A percentile compares a stretch with the other conserved stretches of the same genome.
Evolutionary conservation across 1,284 basidiomycete species (phyloP).

Genomic region (Tausonia pullulans): DNA sequence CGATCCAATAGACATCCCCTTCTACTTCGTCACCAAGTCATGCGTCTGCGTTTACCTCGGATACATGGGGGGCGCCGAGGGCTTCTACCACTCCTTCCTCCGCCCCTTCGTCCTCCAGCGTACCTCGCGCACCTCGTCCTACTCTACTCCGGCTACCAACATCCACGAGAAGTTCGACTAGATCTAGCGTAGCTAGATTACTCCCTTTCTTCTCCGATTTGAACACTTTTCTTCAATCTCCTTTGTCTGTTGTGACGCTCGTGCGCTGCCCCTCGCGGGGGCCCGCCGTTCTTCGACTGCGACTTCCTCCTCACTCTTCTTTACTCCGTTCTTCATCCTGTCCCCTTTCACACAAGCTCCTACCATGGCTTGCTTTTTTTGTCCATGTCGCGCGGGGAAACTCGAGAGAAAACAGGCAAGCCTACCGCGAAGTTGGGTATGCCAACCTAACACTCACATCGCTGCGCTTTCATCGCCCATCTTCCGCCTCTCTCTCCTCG

Average conservation of each 20-base stretch:
- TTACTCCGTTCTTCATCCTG: too few species aligned
- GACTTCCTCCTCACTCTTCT: too few species aligned
- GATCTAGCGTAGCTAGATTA: background rate
- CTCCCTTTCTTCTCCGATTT: background rate
- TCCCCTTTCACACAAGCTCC: too few species aligned
- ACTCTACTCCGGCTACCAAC: background rate
- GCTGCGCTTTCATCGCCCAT: too few species aligned
- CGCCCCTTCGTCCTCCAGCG: constrained; percentile 43
- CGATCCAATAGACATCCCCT: constrained; percentile 16
- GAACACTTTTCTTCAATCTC: constrained; percentile 7
- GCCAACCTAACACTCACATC: too few species aligned
- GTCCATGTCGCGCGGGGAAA: too few species aligned
- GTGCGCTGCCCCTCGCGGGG: too few species aligned
- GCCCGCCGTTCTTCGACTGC: too few species aligned
- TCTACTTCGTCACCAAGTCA: constrained; percentile 89
- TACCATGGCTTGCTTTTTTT: too few species aligned
- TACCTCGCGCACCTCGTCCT: background rate
- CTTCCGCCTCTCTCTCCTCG: too few species aligned
- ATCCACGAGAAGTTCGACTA: constrained; percentile 11
- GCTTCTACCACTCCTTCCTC: constrained; percentile 51
- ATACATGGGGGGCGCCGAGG: constrained; percentile 51
- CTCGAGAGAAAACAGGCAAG: too few species aligned
- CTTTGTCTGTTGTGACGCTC: background rate
- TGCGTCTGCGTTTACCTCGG: constrained; percentile 38
- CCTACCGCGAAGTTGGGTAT: too few species aligned